Evolutionary conservation across 768 basidiomycete species (phyloP), one percentile per base, ranked within the genome.

Genomic region (Kwoniella shandongensis): DNA sequence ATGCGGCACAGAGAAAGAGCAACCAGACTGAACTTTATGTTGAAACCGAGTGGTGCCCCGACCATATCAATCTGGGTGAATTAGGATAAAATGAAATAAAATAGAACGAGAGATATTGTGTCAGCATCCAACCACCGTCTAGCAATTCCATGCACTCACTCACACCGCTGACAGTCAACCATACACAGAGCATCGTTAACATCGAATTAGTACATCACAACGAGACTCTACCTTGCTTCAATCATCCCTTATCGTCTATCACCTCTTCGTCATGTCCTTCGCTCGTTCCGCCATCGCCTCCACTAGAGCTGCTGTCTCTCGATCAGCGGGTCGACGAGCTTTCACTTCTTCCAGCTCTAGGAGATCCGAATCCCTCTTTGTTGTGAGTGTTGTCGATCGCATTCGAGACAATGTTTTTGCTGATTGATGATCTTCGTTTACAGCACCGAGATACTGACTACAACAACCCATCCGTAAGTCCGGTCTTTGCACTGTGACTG

Each of bases 391-490:
- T 42, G 20, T 35, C 23, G 23, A 32, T 32, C 32, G 32, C 13
- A 13, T 32, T 32, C 32, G 32, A n/a, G n/a, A n/a, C n/a, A n/a
- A n/a, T n/a, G 25, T 35, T 47, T 22, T 11, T 17, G 17, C 15
- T 32, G 41, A 47, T 5, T 38, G 18, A 25, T 40, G 38, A 13
- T 26, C 20, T 42, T 13, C 46, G 13, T 22, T 17, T 39, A n/a
- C 60, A 98, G 93, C 94, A 98, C 78, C 89, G 93, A 56, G 91
- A 98, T 81, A 91, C 91, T 17, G 80, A 85, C 26, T 87, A 94
- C 78, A 97, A 98, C 81, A 97, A 97, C 78, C 86, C 93, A 30
- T 86, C 84, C 82, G 89, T 89, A 60, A 58, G 77, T 54, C 30
- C 35, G n/a, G n/a, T n/a, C n/a, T n/a, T n/a, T n/a, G n/a, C n/a